Evolutionary conservation across 208 protist genomes (phyloP).

Genomic region (Leptomonas seymouri): DNA sequence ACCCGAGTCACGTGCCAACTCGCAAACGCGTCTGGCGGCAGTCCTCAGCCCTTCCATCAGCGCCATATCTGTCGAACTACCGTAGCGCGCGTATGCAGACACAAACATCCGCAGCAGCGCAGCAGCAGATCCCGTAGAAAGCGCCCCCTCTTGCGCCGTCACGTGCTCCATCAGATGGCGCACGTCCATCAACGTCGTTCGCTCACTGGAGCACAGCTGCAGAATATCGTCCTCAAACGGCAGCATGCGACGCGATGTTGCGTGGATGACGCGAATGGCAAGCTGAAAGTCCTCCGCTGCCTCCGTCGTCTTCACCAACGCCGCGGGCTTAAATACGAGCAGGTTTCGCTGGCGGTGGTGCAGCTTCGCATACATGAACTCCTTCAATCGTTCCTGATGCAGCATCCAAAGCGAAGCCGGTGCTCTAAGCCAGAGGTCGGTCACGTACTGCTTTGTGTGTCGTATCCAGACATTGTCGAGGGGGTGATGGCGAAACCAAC

Average conservation of each 20-base stretch:
- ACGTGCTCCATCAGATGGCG: not conserved
- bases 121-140: conserved; percentile 21
- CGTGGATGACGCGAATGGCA: not conserved
- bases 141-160: not conserved
- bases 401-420: not conserved
- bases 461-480: conserved; percentile 17
- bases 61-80: not conserved
- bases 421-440: conserved; percentile 16
- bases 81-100: not conserved
- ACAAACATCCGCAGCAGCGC: conserved; percentile 22
- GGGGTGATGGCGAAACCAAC: conserved; percentile 24
- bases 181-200: not conserved
- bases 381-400: not conserved
- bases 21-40: conserved; percentile 13
- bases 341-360: conserved; percentile 2
- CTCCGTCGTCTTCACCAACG: conserved; percentile 2
- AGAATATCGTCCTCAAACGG: conserved; percentile 3
- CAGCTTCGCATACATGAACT: not conserved
- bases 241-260: not conserved
- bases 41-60: not conserved
- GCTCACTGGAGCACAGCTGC: not conserved
- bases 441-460: conserved; percentile 11
- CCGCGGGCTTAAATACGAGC: conserved; percentile 2
- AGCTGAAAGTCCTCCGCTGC: not conserved
- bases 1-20: conserved; percentile 6